A percentile compares a stretch with the other conserved stretches of the same genome.
phyloP scores from a whole-genome alignment of 345 rosid species.

The Eucalyptus sp. region DNA sequence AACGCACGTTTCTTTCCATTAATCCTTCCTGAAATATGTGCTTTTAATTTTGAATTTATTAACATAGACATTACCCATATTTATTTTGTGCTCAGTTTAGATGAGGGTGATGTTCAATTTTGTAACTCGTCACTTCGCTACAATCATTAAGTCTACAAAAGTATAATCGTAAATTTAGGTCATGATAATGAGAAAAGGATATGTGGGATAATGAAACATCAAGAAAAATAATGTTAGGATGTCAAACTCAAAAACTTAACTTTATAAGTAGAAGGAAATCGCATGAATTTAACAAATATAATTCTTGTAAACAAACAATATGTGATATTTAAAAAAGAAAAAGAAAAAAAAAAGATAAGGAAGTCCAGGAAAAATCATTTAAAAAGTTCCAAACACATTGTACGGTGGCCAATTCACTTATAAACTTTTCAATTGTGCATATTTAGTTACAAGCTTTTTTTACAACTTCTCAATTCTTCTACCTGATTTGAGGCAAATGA shows the following conservation, averaged over 20 bases:
- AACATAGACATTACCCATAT: background rate
- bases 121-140: background rate
- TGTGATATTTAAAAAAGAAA: background rate
- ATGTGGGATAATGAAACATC: background rate
- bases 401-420: accelerated
- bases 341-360: background rate
- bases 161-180: background rate
- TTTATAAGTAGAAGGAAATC: background rate
- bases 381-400: background rate
- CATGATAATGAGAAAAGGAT: background rate
- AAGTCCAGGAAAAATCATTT: background rate
- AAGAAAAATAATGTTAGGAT: background rate
- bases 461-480: too few relatives aligned
- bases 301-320: background rate
- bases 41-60: background rate
- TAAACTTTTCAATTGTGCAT: background rate
- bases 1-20: background rate
- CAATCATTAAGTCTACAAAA: background rate
- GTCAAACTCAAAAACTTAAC: background rate
- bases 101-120: background rate
- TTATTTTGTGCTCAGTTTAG: background rate
- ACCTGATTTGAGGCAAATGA: accelerated
- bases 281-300: background rate
- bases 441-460: background rate
- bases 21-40: background rate